phyloP scores from a whole-genome alignment of 345 rosid genomes.

The Turritis glabra region DNA sequence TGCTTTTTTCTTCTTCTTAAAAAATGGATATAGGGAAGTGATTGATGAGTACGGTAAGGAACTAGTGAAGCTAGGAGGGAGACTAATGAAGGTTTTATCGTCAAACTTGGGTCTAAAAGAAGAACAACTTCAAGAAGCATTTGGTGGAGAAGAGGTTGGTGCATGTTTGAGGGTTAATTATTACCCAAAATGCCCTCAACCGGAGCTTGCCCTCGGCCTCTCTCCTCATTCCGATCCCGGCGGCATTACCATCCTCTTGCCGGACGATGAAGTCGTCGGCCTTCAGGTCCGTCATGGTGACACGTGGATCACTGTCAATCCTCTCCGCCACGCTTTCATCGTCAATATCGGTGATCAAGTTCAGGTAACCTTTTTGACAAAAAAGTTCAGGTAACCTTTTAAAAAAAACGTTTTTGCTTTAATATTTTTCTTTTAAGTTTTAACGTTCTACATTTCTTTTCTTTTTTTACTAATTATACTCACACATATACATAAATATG shows the following conservation, averaged over 20 bases:
- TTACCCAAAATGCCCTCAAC: constrained; percentile 90
- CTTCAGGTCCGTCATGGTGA: constrained; percentile 70
- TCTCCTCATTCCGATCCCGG: constrained; percentile 96
- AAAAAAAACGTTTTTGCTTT: neutral
- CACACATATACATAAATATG: neutral
- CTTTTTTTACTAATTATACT: neutral
- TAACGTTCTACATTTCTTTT: neutral
- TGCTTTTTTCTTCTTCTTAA: neutral
- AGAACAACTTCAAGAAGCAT: constrained; percentile 59
- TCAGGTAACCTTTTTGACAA: constrained; percentile 61
- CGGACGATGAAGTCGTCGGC: constrained; percentile 69
- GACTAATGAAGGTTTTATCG: constrained; percentile 66
- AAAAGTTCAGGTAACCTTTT: constrained; percentile 67
- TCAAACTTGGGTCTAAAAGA: constrained; percentile 62
- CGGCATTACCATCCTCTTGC: constrained; percentile 77
- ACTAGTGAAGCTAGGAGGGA: constrained; percentile 55
- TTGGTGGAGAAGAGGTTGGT: constrained; percentile 70
- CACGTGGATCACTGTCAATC: constrained; percentile 79
- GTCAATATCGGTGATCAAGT: constrained; percentile 91
- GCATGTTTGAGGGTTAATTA: constrained; percentile 82
- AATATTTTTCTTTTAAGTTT: neutral
- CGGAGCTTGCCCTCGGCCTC: constrained; percentile 77
- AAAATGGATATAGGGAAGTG: constrained; percentile 51
- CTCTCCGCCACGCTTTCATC: constrained; percentile 67
- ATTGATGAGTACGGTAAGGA: constrained; percentile 70